A percentile compares a stretch with the other conserved stretches of the same genome.
phyloP scores from a whole-genome alignment of 1,139 yeast species.

The Yamadazyma songkhlaensis region DNA sequence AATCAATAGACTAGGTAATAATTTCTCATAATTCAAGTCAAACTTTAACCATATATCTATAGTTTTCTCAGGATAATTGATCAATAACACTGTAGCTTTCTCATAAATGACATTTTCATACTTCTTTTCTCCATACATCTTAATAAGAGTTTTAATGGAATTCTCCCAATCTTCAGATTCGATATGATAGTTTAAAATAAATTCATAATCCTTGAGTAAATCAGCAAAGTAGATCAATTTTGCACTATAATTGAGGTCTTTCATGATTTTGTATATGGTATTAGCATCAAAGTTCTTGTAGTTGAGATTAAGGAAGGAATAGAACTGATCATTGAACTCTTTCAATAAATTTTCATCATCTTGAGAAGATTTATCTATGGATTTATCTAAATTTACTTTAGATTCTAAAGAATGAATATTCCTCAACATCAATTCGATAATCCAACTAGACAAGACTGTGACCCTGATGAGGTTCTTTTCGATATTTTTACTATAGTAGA shows the following conservation, averaged over 20 bases:
- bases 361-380: background rate
- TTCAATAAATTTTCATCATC: slow-evolving; percentile 10
- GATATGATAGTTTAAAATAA: slow-evolving; percentile 67
- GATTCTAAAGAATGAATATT: slow-evolving; percentile 21
- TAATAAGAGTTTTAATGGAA: slow-evolving; percentile 57
- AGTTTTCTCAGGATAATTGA: slow-evolving; percentile 68
- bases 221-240: slow-evolving; percentile 71
- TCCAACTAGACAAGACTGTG: slow-evolving; percentile 75
- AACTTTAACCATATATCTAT: slow-evolving; percentile 77
- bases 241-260: slow-evolving; percentile 60
- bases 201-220: slow-evolving; percentile 63
- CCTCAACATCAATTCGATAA: slow-evolving; percentile 57
- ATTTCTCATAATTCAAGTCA: slow-evolving; percentile 50
- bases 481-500: slow-evolving; percentile 30
- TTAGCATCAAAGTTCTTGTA: slow-evolving; percentile 52
- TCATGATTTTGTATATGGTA: slow-evolving; percentile 71
- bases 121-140: slow-evolving; percentile 34
- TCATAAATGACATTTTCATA: slow-evolving; percentile 51
- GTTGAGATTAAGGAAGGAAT: slow-evolving; percentile 52
- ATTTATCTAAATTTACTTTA: slow-evolving; percentile 11
- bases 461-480: slow-evolving; percentile 50
- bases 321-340: slow-evolving; percentile 33
- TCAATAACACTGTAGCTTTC: slow-evolving; percentile 63
- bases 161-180: slow-evolving; percentile 70
- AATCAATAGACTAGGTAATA: slow-evolving; percentile 73